These are phyloP conservation scores for Paramecium bursaria DNA, from an alignment of 73 alveolate genomes.

Conservation along the genomic window DNA sequence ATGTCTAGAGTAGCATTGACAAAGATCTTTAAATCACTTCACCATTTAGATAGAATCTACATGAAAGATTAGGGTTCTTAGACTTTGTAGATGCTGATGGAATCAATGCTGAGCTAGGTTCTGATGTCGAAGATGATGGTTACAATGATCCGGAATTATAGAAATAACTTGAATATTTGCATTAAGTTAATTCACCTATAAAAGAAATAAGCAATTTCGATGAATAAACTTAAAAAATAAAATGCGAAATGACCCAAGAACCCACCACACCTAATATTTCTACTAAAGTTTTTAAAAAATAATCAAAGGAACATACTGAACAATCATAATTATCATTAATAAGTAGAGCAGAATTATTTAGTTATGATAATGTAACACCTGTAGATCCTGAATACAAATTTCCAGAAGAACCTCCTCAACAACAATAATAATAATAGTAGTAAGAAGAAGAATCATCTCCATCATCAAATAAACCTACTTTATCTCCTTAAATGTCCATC, in stretches of 20 bases:
- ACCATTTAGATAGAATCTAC: constrained; percentile 8
- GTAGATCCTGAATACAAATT: constrained; percentile 2
- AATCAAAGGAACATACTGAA: constrained; percentile 16
- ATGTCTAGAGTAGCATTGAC: not conserved
- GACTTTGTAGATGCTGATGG: constrained; percentile 39
- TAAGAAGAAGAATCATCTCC: not conserved
- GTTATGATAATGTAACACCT: not conserved
- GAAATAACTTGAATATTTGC: not conserved
- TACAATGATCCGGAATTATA: not conserved
- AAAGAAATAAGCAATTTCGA: not conserved
- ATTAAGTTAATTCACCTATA: constrained; percentile 8
- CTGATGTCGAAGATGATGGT: not conserved
- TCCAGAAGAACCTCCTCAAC: not conserved
- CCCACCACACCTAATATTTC: not conserved
- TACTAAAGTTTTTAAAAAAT: not conserved
- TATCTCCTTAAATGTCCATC: constrained; percentile 13
- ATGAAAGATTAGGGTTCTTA: constrained; percentile 5
- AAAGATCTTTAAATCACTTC: constrained; percentile 18
- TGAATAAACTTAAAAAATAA: not conserved
- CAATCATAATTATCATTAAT: constrained; percentile 13
- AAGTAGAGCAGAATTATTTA: constrained; percentile 29
- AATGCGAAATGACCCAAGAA: too few species aligned
- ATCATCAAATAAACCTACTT: constrained; percentile 1
- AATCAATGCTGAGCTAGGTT: not conserved
- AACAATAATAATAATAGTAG: constrained; percentile 1